Evolutionary conservation across 2,329 filamentous ascomycete species (phyloP).

Genomic region (Gaeumannomyces sp.): DNA sequence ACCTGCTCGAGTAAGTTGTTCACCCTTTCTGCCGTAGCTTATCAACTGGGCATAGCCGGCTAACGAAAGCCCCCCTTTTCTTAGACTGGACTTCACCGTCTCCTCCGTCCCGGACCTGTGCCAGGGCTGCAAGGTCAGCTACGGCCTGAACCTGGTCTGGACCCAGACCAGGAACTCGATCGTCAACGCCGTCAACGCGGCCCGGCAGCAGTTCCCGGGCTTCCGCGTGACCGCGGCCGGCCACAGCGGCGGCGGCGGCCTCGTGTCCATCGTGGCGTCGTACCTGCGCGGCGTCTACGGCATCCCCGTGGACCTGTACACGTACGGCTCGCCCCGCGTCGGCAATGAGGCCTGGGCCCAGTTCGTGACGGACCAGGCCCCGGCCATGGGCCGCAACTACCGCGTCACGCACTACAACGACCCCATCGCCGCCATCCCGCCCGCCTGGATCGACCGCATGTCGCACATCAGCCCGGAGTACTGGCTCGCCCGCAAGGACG

Average conservation of each 20-base stretch:
- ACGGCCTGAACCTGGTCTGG: constrained; percentile 55
- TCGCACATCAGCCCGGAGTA: constrained; percentile 67
- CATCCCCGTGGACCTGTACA: constrained; percentile 50
- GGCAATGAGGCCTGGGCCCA: constrained; percentile 50
- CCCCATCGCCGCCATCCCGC: constrained; percentile 61
- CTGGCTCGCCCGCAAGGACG: constrained; percentile 42
- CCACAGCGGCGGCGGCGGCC: constrained; percentile 62
- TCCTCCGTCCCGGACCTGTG: constrained; percentile 29
- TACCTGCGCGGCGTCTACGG: constrained; percentile 43
- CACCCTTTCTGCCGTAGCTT: constrained; percentile 18
- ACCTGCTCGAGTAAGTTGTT: constrained; percentile 29
- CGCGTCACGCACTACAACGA: constrained; percentile 64
- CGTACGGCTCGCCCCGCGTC: constrained; percentile 60
- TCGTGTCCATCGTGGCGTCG: constrained; percentile 54
- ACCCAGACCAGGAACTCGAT: constrained; percentile 40
- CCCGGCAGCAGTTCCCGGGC: constrained; percentile 38
- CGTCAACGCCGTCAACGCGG: constrained; percentile 36
- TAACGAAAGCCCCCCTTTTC: neutral
- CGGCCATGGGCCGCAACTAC: constrained; percentile 40
- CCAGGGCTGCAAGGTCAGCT: constrained; percentile 43
- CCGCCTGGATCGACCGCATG: constrained; percentile 51
- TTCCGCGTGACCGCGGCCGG: constrained; percentile 57
- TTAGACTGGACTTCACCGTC: constrained; percentile 6
- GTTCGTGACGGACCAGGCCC: constrained; percentile 45
- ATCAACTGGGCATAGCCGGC: neutral